These are phyloP conservation scores for Thymus quinquecostatus DNA, from an alignment of 257 asterid species.

Conservation along the genomic window DNA sequence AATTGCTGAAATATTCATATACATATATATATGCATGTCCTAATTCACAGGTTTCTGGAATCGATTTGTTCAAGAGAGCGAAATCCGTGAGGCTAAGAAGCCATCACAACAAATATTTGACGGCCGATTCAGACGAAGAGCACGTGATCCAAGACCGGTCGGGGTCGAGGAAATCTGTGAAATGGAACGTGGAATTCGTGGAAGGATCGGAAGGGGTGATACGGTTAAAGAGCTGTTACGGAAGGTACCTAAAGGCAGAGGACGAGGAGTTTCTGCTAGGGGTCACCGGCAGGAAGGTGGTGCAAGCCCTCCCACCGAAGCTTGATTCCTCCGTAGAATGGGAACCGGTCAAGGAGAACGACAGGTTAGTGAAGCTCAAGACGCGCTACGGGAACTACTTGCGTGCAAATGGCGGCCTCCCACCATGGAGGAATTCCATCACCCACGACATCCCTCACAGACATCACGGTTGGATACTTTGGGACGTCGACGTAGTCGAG, in stretches of 20 bases:
- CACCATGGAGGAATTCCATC: conserved; percentile 93
- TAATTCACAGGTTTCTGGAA: conserved; percentile 51
- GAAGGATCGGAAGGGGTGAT: conserved; percentile 56
- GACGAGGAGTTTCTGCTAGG: conserved; percentile 69
- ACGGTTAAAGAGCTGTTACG: conserved; percentile 74
- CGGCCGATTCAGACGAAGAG: conserved; percentile 69
- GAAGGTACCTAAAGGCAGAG: conserved; percentile 65
- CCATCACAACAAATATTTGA: conserved; percentile 71
- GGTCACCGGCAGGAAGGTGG: conserved; percentile 69
- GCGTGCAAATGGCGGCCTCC: conserved; percentile 89
- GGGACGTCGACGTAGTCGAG: conserved; percentile 74
- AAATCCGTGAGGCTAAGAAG: conserved; percentile 68
- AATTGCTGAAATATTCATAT: too few species aligned
- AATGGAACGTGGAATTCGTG: conserved; percentile 78
- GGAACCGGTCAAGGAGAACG: conserved; percentile 77
- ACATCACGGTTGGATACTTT: conserved; percentile 72
- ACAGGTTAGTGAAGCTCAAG: conserved; percentile 59
- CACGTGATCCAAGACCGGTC: conserved; percentile 67
- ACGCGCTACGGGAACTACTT: conserved; percentile 77
- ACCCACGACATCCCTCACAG: conserved; percentile 84
- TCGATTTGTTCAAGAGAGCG: conserved; percentile 75
- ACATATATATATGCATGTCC: too few species aligned
- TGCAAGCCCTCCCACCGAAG: conserved; percentile 60
- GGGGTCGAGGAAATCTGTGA: conserved; percentile 48
- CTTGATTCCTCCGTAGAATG: conserved; percentile 74